A percentile compares a stretch with the other conserved stretches of the same genome.
These are phyloP conservation scores for Paraphoma chrysanthemicola DNA, from an alignment of 2,329 filamentous ascomycete genomes.

Conservation along the genomic window DNA sequence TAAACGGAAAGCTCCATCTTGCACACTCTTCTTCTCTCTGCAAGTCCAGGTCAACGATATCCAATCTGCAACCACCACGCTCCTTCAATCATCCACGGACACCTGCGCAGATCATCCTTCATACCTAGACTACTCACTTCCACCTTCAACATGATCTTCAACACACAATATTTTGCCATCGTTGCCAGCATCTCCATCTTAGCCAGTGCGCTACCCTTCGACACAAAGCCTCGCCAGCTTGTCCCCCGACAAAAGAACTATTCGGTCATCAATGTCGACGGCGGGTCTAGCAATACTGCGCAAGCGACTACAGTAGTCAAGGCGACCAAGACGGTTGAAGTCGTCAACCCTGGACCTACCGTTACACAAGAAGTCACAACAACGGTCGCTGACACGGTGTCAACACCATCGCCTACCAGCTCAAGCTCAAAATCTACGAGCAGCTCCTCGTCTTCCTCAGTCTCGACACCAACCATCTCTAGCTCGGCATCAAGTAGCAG, in stretches of 20 bases:
- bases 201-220: slow-evolving; percentile 33
- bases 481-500: slow-evolving; percentile 11
- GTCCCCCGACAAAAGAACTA: slow-evolving; percentile 42
- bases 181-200: slow-evolving; percentile 30
- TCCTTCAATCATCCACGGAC: slow-evolving; percentile 11
- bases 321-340: slow-evolving; percentile 35
- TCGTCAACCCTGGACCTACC: slow-evolving; percentile 29
- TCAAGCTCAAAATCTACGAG: slow-evolving; percentile 16
- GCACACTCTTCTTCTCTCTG: slow-evolving; percentile 6
- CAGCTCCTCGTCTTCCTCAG: slow-evolving; percentile 10
- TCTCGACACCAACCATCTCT: slow-evolving; percentile 14
- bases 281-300: slow-evolving; percentile 34
- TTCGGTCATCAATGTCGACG: slow-evolving; percentile 50
- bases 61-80: slow-evolving; percentile 11
- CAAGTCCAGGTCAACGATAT: slow-evolving; percentile 14
- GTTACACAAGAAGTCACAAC: slow-evolving; percentile 33
- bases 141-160: slow-evolving; percentile 36
- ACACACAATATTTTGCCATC: slow-evolving; percentile 23
- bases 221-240: slow-evolving; percentile 22
- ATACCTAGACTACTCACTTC: slow-evolving; percentile 14
- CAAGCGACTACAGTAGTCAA: slow-evolving; percentile 30
- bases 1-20: slow-evolving; percentile 21
- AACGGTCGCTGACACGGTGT: slow-evolving; percentile 16
- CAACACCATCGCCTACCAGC: slow-evolving; percentile 18
- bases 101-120: slow-evolving; percentile 2